phyloP scores from a whole-genome alignment of 2,329 filamentous ascomycete genomes.

The Diaporthe nobilis region DNA sequence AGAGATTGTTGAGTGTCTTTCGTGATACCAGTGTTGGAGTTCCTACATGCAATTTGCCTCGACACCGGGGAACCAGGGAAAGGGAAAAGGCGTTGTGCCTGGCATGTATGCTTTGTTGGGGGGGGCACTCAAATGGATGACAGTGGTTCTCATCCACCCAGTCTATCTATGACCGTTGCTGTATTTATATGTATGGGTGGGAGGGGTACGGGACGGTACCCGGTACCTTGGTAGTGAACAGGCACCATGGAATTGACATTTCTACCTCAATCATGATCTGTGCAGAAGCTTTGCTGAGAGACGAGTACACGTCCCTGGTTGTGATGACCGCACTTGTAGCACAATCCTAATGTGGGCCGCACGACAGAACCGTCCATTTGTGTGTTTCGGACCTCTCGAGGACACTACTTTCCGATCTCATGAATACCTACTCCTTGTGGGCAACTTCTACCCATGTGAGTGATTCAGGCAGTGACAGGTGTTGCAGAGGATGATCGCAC shows the following conservation, averaged over 20 bases:
- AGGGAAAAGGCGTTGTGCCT: slow-evolving; percentile 15
- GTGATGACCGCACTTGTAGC: neutral
- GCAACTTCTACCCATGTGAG: neutral
- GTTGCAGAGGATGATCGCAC: neutral
- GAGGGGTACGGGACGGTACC: neutral
- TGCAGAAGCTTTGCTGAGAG: neutral
- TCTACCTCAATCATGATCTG: neutral
- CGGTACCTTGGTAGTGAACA: neutral
- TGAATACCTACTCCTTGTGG: no score
- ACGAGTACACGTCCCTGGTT: neutral
- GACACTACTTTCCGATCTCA: no score
- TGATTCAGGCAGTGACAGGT: neutral
- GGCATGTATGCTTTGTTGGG: slow-evolving; percentile 4
- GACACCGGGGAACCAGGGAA: neutral
- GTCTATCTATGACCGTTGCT: slow-evolving; percentile 1
- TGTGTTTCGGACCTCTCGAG: no score
- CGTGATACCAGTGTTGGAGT: slow-evolving; percentile 35
- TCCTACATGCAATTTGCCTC: slow-evolving; percentile 20
- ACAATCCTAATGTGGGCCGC: neutral
- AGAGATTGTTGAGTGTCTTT: slow-evolving; percentile 5
- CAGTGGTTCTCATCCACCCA: neutral
- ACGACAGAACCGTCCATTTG: no score
- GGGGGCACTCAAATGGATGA: neutral
- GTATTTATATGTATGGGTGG: neutral
- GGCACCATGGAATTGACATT: neutral